phyloP scores from a whole-genome alignment of 257 asterid genomes.

The Salvia miltiorrhiza region DNA sequence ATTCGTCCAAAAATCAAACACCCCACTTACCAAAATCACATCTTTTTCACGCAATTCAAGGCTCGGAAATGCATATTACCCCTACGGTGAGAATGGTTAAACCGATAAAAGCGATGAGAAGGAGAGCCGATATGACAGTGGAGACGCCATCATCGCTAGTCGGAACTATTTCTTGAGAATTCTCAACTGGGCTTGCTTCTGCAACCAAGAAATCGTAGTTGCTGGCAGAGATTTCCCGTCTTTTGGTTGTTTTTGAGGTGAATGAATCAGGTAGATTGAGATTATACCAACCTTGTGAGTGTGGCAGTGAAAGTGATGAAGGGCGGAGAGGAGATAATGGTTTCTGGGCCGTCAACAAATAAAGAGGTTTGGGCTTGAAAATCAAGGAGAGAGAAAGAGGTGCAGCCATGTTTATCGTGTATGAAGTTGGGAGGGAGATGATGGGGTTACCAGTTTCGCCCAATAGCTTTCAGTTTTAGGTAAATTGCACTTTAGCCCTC shows the following conservation, averaged over 20 bases:
- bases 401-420: constrained; percentile 30
- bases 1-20: constrained; percentile 10
- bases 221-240: constrained; percentile 35
- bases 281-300: constrained; percentile 4
- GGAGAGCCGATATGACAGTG: constrained; percentile 45
- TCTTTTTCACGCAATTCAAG: background rate
- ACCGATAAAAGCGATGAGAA: constrained; percentile 62
- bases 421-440: constrained; percentile 23
- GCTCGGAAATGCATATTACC: constrained; percentile 26
- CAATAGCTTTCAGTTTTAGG: background rate
- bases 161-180: constrained; percentile 45
- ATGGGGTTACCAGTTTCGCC: background rate
- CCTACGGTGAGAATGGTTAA: constrained; percentile 79
- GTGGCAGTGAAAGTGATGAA: constrained; percentile 11
- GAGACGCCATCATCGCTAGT: constrained; percentile 39
- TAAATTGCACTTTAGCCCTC: background rate
- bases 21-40: constrained; percentile 16
- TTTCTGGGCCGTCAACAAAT: background rate
- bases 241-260: constrained; percentile 25
- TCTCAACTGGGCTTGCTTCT: constrained; percentile 45
- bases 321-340: constrained; percentile 10
- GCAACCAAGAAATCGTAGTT: constrained; percentile 36
- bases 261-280: constrained; percentile 14
- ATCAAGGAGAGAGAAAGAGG: constrained; percentile 25
- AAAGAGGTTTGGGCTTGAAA: constrained; percentile 19